Base-by-base conservation (phyloP, 441 rosid genomes). In the Bocquillonia castaneifolia region DNA sequence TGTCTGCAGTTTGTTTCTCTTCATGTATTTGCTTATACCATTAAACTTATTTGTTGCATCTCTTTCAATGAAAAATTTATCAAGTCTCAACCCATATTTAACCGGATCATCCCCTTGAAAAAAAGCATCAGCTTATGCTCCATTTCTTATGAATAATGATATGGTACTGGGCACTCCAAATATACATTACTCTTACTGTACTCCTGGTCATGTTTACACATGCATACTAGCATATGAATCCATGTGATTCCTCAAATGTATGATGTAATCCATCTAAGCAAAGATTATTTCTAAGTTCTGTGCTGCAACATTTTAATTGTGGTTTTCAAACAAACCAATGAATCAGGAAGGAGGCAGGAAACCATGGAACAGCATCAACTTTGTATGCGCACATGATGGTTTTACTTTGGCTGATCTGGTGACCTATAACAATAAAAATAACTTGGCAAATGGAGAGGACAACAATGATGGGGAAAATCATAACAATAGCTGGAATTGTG, bases 401-500 rank as follows among this genome's bases (percentile, higher is more conserved):
- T 93, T 89, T 77, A 81, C 96, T 34, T 72, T 93, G 87, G 89
- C 89, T 42, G 97, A 93, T 80, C 72, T 93, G 63, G 96, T 93
- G 65, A 81, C 88, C 54, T 93, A 93, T 81, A 93, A 88, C 74
- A 78, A 83, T 63, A 93, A 91, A 74, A 90, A 89, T 81, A 91
- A 93, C 81, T 83, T 83, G 87, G 95, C 96, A 42, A 93, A 93
- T 65, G 93, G 97, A 15, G 98, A 93, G 85, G 92, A 89, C 72
- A 93, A 88, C 79, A 91, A 85, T 63, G 98, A 93, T 68, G 97
- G 98, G 54, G 98, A 93, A 78, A 84, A 60, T 77, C 97, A 85
- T 73, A 89, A 91, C 67, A 86, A 80, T 74, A 93, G 96, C 85
- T 91, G 98, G 98, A 93, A 93, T 73, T 93, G 97, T 81, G 98